These are phyloP conservation scores for Stachybotrys chartarum DNA, from an alignment of 2,329 filamentous ascomycete species.

Conservation along the genomic window DNA sequence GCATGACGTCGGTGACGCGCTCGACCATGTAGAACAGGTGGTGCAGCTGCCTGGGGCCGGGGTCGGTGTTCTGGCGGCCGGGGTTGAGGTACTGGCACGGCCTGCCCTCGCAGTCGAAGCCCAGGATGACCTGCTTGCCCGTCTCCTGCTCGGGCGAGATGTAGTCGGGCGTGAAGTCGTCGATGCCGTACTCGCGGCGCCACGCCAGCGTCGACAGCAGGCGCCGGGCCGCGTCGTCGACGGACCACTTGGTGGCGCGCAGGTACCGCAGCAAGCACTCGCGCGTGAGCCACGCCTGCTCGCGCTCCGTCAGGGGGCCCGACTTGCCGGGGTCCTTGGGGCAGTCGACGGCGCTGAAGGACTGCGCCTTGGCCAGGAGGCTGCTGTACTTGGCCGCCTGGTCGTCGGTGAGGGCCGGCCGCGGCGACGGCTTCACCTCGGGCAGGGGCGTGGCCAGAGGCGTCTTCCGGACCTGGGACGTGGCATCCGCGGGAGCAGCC, in stretches of 20 bases:
- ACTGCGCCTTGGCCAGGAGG: slow-evolving; percentile 62
- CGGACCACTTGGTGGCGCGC: slow-evolving; percentile 85
- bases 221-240: slow-evolving; percentile 69
- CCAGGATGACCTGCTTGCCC: slow-evolving; percentile 85
- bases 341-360: slow-evolving; percentile 58
- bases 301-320: slow-evolving; percentile 65
- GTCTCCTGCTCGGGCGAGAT: slow-evolving; percentile 94
- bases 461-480: slow-evolving; percentile 29
- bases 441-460: slow-evolving; percentile 54
- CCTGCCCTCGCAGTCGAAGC: slow-evolving; percentile 78
- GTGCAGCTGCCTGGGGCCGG: slow-evolving; percentile 78
- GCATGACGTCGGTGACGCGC: slow-evolving; percentile 79
- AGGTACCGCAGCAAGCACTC: slow-evolving; percentile 93
- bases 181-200: slow-evolving; percentile 84
- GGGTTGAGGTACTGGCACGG: slow-evolving; percentile 89
- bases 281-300: slow-evolving; percentile 83
- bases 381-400: slow-evolving; percentile 76
- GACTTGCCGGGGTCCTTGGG: slow-evolving; percentile 50
- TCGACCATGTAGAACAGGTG: slow-evolving; percentile 97
- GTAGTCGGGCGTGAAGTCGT: slow-evolving; percentile 73
- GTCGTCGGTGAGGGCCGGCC: slow-evolving; percentile 60
- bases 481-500: not conserved
- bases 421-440: slow-evolving; percentile 47
- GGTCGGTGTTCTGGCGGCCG: slow-evolving; percentile 85
- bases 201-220: slow-evolving; percentile 75